Conservation (phyloP, 148 eudicot genomes). For the Cornus controversa region DNA sequence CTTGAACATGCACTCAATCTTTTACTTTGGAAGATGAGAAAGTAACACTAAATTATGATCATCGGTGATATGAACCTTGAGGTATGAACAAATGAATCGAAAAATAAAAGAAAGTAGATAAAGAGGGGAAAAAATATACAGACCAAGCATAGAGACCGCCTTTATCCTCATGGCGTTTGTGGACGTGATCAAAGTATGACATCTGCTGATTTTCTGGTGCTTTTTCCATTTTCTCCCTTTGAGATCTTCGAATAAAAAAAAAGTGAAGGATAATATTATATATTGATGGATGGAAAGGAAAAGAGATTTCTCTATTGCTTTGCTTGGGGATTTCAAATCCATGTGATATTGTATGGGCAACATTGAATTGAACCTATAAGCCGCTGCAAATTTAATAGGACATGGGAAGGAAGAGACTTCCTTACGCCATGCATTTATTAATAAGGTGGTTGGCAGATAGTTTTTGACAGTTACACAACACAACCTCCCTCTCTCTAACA, state of each 20-base stretch:
- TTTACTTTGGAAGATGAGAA: too few relatives aligned
- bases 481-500: too few relatives aligned
- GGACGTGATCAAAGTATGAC: conserved; percentile 14
- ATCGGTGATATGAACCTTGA: too few relatives aligned
- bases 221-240: not conserved
- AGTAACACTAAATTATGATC: too few relatives aligned
- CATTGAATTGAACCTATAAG: not conserved
- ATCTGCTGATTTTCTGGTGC: conserved; percentile 7
- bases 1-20: too few relatives aligned
- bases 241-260: not conserved
- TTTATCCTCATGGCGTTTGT: conserved; percentile 15
- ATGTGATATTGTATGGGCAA: not conserved
- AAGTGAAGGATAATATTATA: too few relatives aligned
- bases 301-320: not conserved
- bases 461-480: too few relatives aligned
- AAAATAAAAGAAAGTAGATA: too few relatives aligned
- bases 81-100: not conserved
- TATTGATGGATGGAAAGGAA: too few relatives aligned
- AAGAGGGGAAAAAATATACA: not conserved
- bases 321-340: too few relatives aligned
- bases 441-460: not conserved
- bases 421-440: not conserved
- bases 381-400: not conserved
- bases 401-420: not conserved
- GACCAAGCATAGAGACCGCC: conserved; percentile 25